phyloP scores from a whole-genome alignment of 176 grass and related monocot species.

The Thinopyrum elongatum region DNA sequence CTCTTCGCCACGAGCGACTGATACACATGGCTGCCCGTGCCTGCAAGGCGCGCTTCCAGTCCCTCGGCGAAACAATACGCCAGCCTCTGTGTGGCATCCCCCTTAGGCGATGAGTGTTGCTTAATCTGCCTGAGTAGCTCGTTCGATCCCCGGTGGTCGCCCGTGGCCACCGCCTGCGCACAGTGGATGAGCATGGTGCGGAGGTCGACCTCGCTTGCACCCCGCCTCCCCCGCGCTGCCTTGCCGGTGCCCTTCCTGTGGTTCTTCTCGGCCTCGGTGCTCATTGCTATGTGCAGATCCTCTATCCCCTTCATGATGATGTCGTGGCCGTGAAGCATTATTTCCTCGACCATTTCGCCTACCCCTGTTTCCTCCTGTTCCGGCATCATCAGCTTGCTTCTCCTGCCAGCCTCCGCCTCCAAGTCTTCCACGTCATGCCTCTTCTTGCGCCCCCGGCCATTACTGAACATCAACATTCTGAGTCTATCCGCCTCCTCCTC shows the following conservation, averaged over 20 bases:
- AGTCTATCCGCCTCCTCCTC: constrained; percentile 20
- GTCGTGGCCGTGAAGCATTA: constrained; percentile 29
- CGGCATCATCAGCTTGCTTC: constrained; percentile 42
- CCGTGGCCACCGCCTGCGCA: constrained; percentile 48
- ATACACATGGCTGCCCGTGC: constrained; percentile 56
- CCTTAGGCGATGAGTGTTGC: constrained; percentile 41
- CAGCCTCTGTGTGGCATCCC: constrained; percentile 56
- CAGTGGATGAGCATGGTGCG: constrained; percentile 66
- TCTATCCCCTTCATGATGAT: not conserved
- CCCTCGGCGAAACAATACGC: constrained; percentile 58
- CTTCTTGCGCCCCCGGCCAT: constrained; percentile 36
- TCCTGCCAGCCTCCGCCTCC: constrained; percentile 45
- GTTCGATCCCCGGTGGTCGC: constrained; percentile 22
- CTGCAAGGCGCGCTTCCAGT: constrained; percentile 56
- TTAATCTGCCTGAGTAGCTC: constrained; percentile 49
- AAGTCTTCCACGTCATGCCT: constrained; percentile 31
- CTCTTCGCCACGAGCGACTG: constrained; percentile 18
- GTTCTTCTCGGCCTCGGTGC: not conserved
- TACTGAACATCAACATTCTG: constrained; percentile 20
- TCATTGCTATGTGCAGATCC: constrained; percentile 34
- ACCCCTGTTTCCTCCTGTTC: constrained; percentile 31
- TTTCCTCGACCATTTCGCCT: constrained; percentile 49
- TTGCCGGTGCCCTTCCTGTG: not conserved
- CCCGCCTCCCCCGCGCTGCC: not conserved
- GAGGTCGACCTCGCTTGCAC: constrained; percentile 48